A percentile compares a stretch with the other conserved stretches of the same genome.
Evolutionary conservation across 768 basidiomycete genomes (phyloP).

Genomic region (Suillus subalutaceus): DNA sequence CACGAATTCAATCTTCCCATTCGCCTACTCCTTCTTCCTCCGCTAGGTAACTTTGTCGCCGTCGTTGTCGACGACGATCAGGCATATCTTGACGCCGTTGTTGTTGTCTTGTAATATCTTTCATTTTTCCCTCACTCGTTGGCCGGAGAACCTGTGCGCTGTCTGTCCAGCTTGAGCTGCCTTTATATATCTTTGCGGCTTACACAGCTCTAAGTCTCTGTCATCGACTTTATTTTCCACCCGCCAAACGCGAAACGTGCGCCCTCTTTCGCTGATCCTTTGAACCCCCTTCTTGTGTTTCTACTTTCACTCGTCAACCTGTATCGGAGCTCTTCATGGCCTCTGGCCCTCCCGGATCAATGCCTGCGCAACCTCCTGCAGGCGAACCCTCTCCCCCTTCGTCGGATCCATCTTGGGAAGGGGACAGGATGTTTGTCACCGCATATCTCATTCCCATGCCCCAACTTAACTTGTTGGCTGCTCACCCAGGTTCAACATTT

Average conservation of each 20-base stretch:
- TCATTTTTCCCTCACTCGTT: conserved; percentile 6
- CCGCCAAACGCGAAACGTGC: conserved; percentile 10
- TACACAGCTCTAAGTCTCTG: conserved; percentile 15
- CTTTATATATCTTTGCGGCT: conserved; percentile 20
- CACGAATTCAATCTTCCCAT: conserved; percentile 29
- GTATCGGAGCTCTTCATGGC: conserved; percentile 16
- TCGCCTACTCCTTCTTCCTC: conserved; percentile 8
- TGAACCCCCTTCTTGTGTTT: conserved; percentile 5
- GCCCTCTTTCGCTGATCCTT: conserved; percentile 6
- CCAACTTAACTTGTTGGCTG: conserved; percentile 14
- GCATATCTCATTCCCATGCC: conserved; percentile 12
- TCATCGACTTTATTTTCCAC: conserved; percentile 16
- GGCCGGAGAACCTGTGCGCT: conserved; percentile 9
- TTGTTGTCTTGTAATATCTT: conserved; percentile 13
- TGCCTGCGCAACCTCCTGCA: conserved; percentile 19
- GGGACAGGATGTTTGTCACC: conserved; percentile 74
- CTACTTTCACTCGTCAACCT: background rate
- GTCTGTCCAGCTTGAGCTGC: conserved; percentile 10
- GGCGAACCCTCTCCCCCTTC: conserved; percentile 20
- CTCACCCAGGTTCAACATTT: conserved; percentile 78
- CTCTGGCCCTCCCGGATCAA: conserved; percentile 27
- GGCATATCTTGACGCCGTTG: conserved; percentile 12
- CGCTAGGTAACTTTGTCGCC: background rate
- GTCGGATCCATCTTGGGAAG: conserved; percentile 69
- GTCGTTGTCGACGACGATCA: conserved; percentile 8